Conservation (phyloP, 2,329 filamentous ascomycete genomes). For the Trichoderma sp. region DNA sequence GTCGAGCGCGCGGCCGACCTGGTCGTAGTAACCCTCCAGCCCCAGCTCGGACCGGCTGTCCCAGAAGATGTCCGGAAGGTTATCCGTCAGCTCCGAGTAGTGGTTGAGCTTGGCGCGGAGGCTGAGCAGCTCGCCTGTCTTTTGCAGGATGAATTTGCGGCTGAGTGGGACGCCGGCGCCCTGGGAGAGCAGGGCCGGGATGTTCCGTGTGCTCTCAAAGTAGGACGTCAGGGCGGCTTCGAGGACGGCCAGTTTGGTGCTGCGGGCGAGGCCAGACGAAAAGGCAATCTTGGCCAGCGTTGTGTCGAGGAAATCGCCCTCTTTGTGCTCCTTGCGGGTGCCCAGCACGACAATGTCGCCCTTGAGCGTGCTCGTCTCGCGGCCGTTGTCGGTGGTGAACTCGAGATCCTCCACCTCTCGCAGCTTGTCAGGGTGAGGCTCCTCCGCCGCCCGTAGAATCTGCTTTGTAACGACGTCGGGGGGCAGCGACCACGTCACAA, state of each 20-base stretch:
- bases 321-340: conserved; percentile 62
- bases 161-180: conserved; percentile 53
- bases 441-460: conserved; percentile 75
- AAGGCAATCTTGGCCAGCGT: conserved; percentile 95
- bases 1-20: conserved; percentile 86
- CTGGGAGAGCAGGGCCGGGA: conserved; percentile 75
- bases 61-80: conserved; percentile 95
- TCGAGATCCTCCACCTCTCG: conserved; percentile 90
- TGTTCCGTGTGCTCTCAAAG: conserved; percentile 82
- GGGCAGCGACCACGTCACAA: conserved; percentile 89
- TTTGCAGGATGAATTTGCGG: conserved; percentile 81
- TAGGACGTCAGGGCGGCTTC: conserved; percentile 82
- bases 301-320: conserved; percentile 54
- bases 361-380: conserved; percentile 76
- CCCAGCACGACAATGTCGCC: conserved; percentile 90
- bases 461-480: conserved; percentile 74
- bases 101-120: conserved; percentile 93
- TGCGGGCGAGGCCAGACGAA: conserved; percentile 88
- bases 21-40: conserved; percentile 92
- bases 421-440: conserved; percentile 67
- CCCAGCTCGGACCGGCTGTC: conserved; percentile 86
- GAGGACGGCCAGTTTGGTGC: conserved; percentile 90
- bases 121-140: conserved; percentile 88
- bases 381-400: conserved; percentile 74
- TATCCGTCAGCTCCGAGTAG: conserved; percentile 95